A percentile compares a stretch with the other conserved stretches of the same genome.
Conservation (phyloP, 306 rosid genomes). For the Begonia loranthoides region DNA sequence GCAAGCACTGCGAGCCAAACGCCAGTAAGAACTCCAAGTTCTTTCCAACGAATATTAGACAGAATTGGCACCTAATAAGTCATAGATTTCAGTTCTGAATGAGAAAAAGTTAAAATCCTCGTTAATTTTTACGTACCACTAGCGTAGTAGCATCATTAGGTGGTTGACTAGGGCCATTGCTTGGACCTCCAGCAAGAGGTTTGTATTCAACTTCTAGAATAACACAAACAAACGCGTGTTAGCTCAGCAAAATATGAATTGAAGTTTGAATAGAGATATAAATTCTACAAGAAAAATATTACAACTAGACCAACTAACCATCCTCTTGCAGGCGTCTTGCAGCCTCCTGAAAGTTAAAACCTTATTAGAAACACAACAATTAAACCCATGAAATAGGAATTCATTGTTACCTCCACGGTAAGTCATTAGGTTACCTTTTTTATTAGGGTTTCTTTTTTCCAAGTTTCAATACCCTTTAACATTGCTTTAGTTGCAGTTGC, state of each 20-base stretch:
- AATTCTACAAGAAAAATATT: too few species aligned
- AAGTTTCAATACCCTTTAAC: conserved; percentile 52
- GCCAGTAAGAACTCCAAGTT: conserved; percentile 62
- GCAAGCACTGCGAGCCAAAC: conserved; percentile 85
- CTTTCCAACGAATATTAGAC: conserved; percentile 75
- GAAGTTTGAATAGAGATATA: too few species aligned
- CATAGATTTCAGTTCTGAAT: too few species aligned
- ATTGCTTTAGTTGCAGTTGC: conserved; percentile 69
- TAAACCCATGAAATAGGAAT: too few species aligned
- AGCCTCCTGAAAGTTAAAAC: conserved; percentile 27
- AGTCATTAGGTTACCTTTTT: conserved; percentile 28
- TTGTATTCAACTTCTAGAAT: conserved; percentile 40
- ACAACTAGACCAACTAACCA: conserved; percentile 30
- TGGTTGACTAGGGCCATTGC: conserved; percentile 11
- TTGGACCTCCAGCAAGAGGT: conserved; percentile 63
- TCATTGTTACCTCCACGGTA: too few species aligned
- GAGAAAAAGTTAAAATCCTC: too few species aligned
- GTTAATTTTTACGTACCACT: conserved; percentile 15
- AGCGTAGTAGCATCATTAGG: conserved; percentile 8
- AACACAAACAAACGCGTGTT: too few species aligned
- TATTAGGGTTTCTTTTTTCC: conserved; percentile 74
- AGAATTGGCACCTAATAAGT: conserved; percentile 36
- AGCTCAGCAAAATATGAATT: too few species aligned
- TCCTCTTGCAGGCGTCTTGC: conserved; percentile 32
- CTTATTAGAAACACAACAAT: background rate